A percentile compares a stretch with the other conserved stretches of the same genome.
These are phyloP conservation scores for Leavenworthia alabamica DNA, from an alignment of 345 rosid genomes.

Conservation along the genomic window DNA sequence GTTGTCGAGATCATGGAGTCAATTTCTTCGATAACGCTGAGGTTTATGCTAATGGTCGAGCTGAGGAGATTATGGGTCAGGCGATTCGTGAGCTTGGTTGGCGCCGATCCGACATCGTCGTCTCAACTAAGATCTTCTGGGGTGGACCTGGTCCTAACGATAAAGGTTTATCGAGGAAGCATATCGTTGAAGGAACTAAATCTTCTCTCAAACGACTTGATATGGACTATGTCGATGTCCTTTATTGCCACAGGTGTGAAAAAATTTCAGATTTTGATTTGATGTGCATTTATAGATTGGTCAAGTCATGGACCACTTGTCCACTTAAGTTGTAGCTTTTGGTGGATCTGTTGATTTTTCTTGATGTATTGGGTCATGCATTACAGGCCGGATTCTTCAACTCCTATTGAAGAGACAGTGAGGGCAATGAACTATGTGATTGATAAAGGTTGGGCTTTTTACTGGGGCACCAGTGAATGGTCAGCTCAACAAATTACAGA, in stretches of 20 bases:
- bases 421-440: slow-evolving; percentile 93
- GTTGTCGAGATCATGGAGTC: too few species aligned
- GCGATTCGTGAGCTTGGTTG: slow-evolving; percentile 95
- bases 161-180: slow-evolving; percentile 82
- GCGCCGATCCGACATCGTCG: slow-evolving; percentile 85
- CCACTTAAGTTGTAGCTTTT: too few species aligned
- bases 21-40: slow-evolving; percentile 99
- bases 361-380: neutral
- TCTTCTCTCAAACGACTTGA: slow-evolving; percentile 86
- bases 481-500: slow-evolving; percentile 95
- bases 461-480: slow-evolving; percentile 99
- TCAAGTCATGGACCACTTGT: too few species aligned
- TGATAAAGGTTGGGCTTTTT: slow-evolving; percentile 97
- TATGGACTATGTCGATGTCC: slow-evolving; percentile 83
- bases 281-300: too few species aligned
- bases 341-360: too few species aligned
- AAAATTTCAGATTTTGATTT: neutral
- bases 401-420: slow-evolving; percentile 95
- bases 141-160: slow-evolving; percentile 97
- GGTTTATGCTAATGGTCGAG: slow-evolving; percentile 94
- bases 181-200: slow-evolving; percentile 89
- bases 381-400: slow-evolving; percentile 73
- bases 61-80: slow-evolving; percentile 99
- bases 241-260: slow-evolving; percentile 87
- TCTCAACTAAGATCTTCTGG: slow-evolving; percentile 98